phyloP scores from a whole-genome alignment of 2,329 filamentous ascomycete species.

The Ophiosphaerella narmari region DNA sequence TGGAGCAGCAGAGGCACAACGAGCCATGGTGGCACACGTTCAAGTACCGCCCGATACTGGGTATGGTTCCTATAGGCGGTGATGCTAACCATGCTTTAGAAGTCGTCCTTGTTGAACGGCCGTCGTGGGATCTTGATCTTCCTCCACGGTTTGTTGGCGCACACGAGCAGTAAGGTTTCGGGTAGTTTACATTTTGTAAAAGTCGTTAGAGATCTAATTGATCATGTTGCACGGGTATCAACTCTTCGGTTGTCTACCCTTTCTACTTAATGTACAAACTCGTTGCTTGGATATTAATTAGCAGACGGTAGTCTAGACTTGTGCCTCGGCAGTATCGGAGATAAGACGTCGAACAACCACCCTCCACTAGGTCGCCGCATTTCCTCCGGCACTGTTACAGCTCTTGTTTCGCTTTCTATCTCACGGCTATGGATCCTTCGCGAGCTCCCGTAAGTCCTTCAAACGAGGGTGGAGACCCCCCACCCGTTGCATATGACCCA shows the following conservation, averaged over 20 bases:
- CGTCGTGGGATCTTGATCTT: slow-evolving; percentile 79
- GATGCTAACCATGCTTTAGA: slow-evolving; percentile 62
- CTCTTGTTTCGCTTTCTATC: not conserved
- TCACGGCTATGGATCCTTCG: slow-evolving; percentile 31
- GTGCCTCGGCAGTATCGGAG: not conserved
- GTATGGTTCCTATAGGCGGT: slow-evolving; percentile 63
- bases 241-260: not conserved
- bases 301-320: not conserved
- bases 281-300: no score
- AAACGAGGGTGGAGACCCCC: slow-evolving; percentile 30
- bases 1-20: slow-evolving; percentile 24
- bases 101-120: slow-evolving; percentile 86
- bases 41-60: slow-evolving; percentile 93
- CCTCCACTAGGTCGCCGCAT: not conserved
- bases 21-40: slow-evolving; percentile 76
- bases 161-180: slow-evolving; percentile 35
- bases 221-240: not conserved
- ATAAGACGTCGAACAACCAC: not conserved
- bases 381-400: not conserved
- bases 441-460: slow-evolving; percentile 26
- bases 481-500: slow-evolving; percentile 38
- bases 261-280: no score
- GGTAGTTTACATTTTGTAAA: not conserved
- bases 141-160: slow-evolving; percentile 63
- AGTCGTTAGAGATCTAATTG: slow-evolving; percentile 6